These are phyloP conservation scores for Citrus maxima DNA, from an alignment of 345 rosid genomes.

Conservation along the genomic window DNA sequence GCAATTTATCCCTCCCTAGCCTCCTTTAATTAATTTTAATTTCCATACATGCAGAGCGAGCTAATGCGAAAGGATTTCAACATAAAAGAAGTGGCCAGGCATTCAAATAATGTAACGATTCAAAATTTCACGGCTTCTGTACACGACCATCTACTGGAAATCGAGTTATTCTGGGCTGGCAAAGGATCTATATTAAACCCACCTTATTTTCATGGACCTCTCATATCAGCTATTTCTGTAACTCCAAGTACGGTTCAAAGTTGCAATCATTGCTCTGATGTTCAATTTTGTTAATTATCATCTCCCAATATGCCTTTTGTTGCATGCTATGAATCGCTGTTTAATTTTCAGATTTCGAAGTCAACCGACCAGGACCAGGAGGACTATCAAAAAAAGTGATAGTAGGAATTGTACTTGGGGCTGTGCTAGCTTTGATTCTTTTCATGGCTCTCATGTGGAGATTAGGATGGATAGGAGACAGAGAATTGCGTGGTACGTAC, in stretches of 20 bases:
- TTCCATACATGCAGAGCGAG: slow-evolving; percentile 1
- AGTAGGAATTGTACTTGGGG: neutral
- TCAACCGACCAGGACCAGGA: too few species aligned
- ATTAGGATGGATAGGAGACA: slow-evolving; percentile 19
- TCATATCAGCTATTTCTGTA: slow-evolving; percentile 21
- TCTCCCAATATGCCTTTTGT: too few species aligned
- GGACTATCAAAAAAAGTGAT: neutral
- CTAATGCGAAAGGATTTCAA: neutral
- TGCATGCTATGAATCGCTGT: too few species aligned
- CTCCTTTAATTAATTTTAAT: too few species aligned
- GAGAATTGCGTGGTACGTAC: slow-evolving; percentile 4
- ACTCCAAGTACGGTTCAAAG: neutral
- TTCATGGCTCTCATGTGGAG: slow-evolving; percentile 8
- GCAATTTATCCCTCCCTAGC: too few species aligned
- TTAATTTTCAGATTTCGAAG: slow-evolving; percentile 6
- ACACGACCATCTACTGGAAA: neutral
- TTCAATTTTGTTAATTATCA: neutral
- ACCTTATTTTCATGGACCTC: slow-evolving; percentile 13
- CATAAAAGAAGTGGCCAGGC: slow-evolving; percentile 3
- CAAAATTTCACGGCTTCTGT: neutral
- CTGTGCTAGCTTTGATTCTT: slow-evolving; percentile 3
- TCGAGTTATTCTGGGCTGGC: slow-evolving; percentile 16
- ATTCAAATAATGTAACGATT: neutral
- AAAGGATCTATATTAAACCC: neutral
- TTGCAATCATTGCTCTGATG: neutral